These are phyloP conservation scores for Solanum rostratum DNA, from an alignment of 257 asterid species.

Conservation along the genomic window DNA sequence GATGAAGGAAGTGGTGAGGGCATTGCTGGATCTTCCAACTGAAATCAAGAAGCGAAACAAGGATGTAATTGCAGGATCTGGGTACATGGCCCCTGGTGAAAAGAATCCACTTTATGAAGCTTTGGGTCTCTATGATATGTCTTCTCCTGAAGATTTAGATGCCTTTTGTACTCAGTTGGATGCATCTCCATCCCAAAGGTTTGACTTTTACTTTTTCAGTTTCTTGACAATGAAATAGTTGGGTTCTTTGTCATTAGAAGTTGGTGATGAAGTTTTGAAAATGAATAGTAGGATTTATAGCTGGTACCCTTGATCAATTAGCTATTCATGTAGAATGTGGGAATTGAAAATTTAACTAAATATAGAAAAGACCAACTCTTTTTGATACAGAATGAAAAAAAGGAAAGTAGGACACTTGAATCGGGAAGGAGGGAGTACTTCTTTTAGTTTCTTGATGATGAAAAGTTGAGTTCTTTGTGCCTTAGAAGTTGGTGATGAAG, in stretches of 20 bases:
- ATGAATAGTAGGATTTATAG: background rate
- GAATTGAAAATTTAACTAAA: background rate
- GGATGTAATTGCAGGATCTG: conserved; percentile 42
- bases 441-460: background rate
- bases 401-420: background rate
- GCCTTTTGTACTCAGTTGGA: conserved; percentile 35
- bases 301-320: background rate
- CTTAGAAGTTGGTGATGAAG: background rate
- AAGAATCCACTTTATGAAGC: conserved; percentile 57
- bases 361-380: no score
- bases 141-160: conserved; percentile 26
- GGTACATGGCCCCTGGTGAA: conserved; percentile 45
- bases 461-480: background rate
- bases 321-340: background rate
- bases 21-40: conserved; percentile 40
- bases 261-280: background rate
- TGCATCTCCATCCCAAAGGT: conserved; percentile 52
- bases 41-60: conserved; percentile 37
- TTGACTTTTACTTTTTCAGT: background rate
- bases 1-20: conserved; percentile 33
- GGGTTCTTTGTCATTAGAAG: background rate
- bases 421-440: background rate
- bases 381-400: no score
- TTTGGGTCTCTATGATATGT: conserved; percentile 50
- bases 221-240: background rate